phyloP scores from a whole-genome alignment of 768 basidiomycete genomes.

The Pisolithus microcarpus region DNA sequence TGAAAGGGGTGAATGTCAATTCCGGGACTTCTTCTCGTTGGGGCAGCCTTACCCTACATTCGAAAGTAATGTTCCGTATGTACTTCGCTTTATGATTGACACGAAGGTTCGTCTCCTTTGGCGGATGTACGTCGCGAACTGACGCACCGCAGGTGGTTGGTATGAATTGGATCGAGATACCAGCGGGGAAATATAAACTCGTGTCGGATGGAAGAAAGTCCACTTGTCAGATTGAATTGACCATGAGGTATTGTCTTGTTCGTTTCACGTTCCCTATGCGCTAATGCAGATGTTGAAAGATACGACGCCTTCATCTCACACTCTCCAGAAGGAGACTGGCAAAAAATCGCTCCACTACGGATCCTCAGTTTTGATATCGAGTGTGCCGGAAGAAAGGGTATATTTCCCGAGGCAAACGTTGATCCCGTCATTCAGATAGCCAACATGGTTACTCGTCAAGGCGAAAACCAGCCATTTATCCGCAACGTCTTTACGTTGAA shows the following conservation, averaged over 20 bases:
- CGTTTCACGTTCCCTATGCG: background rate
- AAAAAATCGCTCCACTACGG: conserved; percentile 84
- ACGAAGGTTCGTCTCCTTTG: conserved; percentile 54
- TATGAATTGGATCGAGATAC: conserved; percentile 99
- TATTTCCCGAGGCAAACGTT: conserved; percentile 84
- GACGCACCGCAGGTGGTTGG: conserved; percentile 65
- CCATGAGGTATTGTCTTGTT: conserved; percentile 48
- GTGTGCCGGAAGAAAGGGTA: conserved; percentile 95
- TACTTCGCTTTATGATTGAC: conserved; percentile 96
- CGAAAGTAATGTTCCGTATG: conserved; percentile 92
- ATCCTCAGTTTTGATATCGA: conserved; percentile 99
- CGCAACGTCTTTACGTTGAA: conserved; percentile 96
- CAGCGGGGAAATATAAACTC: conserved; percentile 71
- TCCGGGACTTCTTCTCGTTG: conserved; percentile 48
- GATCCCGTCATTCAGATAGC: conserved; percentile 99
- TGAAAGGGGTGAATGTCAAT: conserved; percentile 69
- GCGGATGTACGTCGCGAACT: background rate
- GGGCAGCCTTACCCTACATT: conserved; percentile 57
- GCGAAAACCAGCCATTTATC: conserved; percentile 88
- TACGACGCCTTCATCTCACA: conserved; percentile 86
- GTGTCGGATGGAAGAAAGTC: conserved; percentile 59
- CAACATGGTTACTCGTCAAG: conserved; percentile 98
- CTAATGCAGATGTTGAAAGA: conserved; percentile 33
- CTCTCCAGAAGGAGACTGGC: conserved; percentile 87
- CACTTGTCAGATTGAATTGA: conserved; percentile 84